A percentile compares a stretch with the other conserved stretches of the same genome.
phyloP scores from a whole-genome alignment of 305 asterid species.

The Withania somnifera region DNA sequence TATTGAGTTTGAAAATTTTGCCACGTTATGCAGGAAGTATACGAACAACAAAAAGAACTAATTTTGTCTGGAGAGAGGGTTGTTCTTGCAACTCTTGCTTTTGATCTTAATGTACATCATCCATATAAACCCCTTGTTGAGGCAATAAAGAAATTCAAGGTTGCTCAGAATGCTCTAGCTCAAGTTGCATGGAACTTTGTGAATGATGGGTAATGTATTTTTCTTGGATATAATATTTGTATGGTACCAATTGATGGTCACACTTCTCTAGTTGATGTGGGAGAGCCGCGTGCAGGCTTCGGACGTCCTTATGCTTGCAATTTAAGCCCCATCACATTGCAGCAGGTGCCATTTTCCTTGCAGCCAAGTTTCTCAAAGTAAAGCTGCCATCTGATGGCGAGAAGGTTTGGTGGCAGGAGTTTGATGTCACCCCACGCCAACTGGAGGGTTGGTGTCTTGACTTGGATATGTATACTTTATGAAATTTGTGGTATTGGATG shows the following conservation, averaged over 20 bases:
- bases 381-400: slow-evolving; percentile 97
- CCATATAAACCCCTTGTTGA: slow-evolving; percentile 99
- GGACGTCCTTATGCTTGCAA: slow-evolving; percentile 97
- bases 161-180: slow-evolving; percentile 95
- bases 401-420: slow-evolving; percentile 99
- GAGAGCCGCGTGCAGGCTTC: slow-evolving; percentile 92
- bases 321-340: slow-evolving; percentile 99
- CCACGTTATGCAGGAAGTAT: slow-evolving; percentile 56
- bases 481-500: slow-evolving; percentile 12
- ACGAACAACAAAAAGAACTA: slow-evolving; percentile 92
- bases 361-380: slow-evolving; percentile 97
- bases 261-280: slow-evolving; percentile 63
- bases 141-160: slow-evolving; percentile 92
- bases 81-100: slow-evolving; percentile 87
- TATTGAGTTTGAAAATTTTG: neutral
- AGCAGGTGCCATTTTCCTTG: slow-evolving; percentile 99
- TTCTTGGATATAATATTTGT: slow-evolving; percentile 2
- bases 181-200: slow-evolving; percentile 99
- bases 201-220: slow-evolving; percentile 79
- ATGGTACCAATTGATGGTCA: slow-evolving; percentile 31
- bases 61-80: slow-evolving; percentile 80
- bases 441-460: slow-evolving; percentile 82
- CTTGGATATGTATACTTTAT: slow-evolving; percentile 19
- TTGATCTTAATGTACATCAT: slow-evolving; percentile 80
- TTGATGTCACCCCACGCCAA: slow-evolving; percentile 98